Evolutionary conservation across 345 rosid species (phyloP).

Genomic region (Salix udensis): DNA sequence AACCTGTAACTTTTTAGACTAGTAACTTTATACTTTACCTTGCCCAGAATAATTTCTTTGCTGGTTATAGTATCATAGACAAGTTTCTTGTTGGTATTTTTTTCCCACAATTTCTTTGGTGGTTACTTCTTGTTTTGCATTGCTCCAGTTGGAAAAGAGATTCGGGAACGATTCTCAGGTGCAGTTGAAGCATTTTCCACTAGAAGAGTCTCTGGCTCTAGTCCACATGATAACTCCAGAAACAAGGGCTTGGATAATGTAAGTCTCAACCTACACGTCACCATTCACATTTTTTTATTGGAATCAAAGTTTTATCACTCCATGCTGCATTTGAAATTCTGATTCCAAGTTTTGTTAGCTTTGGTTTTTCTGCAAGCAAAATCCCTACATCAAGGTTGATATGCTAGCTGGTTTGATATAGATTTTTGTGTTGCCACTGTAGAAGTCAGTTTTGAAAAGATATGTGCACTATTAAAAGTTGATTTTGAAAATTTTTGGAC

Average conservation of each 20-base stretch:
- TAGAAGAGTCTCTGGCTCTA: constrained; percentile 52
- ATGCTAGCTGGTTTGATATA: background rate
- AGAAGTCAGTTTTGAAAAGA: too few species aligned
- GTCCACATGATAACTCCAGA: constrained; percentile 51
- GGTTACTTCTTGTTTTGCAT: background rate
- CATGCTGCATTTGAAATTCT: background rate
- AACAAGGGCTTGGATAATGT: constrained; percentile 47
- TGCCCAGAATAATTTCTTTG: too few species aligned
- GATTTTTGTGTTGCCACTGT: background rate
- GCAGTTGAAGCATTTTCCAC: constrained; percentile 80
- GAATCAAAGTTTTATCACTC: background rate
- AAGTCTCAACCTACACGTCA: constrained; percentile 3
- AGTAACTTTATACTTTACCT: background rate
- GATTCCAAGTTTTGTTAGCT: background rate
- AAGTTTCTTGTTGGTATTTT: background rate
- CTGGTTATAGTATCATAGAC: background rate
- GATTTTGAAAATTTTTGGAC: too few species aligned
- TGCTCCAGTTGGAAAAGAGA: constrained; percentile 66
- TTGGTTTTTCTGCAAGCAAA: background rate
- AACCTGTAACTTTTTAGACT: background rate
- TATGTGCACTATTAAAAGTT: too few species aligned
- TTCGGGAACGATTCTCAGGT: constrained; percentile 72
- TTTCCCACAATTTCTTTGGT: background rate
- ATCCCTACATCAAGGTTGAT: background rate
- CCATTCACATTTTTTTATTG: background rate